Conservation (phyloP, 768 basidiomycete species). For the Rhodotorula paludigena region DNA sequence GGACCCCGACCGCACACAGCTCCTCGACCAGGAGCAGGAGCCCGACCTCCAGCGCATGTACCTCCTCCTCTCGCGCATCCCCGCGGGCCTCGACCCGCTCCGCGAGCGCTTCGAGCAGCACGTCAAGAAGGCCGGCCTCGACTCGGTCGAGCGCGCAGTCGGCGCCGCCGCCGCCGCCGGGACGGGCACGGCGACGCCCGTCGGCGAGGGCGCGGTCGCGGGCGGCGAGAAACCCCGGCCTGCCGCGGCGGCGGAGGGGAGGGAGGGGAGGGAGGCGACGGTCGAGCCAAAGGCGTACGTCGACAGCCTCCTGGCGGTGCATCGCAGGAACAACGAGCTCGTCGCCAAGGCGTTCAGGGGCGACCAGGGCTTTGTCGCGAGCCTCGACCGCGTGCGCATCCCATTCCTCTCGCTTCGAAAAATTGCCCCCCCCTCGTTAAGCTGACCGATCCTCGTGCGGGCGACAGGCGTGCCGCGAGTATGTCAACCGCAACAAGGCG, state of each 20-base stretch:
- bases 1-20: constrained; percentile 4
- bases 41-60: constrained; percentile 96
- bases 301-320: constrained; percentile 83
- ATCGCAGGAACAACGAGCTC: constrained; percentile 83
- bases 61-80: constrained; percentile 79
- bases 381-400: constrained; percentile 60
- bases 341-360: constrained; percentile 83
- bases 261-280: neutral
- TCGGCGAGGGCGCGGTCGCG: neutral
- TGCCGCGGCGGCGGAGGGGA: neutral
- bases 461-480: constrained; percentile 80
- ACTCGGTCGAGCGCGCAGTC: constrained; percentile 68
- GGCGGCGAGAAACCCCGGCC: neutral
- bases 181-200: neutral
- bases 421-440: too few relatives aligned
- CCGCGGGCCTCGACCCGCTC: constrained; percentile 81
- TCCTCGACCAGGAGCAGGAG: constrained; percentile 88
- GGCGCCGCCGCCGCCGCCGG: constrained; percentile 52
- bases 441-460: too few relatives aligned
- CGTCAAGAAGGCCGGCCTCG: constrained; percentile 82
- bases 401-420: too few relatives aligned
- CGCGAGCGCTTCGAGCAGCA: constrained; percentile 90
- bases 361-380: constrained; percentile 87
- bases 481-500: constrained; percentile 86
- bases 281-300: constrained; percentile 87